phyloP scores from a whole-genome alignment of 2,329 filamentous ascomycete genomes.

The Alternaria hordeiaustralica region DNA sequence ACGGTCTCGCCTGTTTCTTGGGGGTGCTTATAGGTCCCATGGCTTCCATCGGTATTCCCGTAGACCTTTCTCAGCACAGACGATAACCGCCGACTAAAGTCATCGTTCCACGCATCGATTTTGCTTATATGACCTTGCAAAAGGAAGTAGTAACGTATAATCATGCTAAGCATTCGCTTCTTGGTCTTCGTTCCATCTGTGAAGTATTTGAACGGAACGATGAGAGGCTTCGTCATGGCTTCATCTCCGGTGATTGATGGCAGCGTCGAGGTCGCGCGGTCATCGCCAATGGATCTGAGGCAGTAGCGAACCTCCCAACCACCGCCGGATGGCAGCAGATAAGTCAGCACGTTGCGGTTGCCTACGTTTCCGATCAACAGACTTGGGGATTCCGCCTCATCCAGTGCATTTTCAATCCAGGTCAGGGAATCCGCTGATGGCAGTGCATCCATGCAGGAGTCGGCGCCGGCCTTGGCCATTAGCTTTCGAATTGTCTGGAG shows the following conservation, averaged over 20 bases:
- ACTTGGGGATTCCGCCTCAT: background rate
- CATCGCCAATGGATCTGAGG: background rate
- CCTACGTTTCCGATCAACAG: slow-evolving; percentile 6
- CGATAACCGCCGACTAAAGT: slow-evolving; percentile 3
- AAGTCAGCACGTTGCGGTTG: slow-evolving; percentile 11
- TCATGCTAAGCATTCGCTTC: slow-evolving; percentile 11
- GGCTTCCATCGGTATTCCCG: background rate
- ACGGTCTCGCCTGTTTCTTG: background rate
- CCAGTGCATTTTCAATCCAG: slow-evolving; percentile 4
- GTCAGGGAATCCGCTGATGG: slow-evolving; percentile 8
- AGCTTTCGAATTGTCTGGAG: slow-evolving; percentile 1
- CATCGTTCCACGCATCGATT: slow-evolving; percentile 2
- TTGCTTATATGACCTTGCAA: background rate
- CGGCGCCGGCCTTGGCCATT: slow-evolving; percentile 6
- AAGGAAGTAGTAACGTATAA: slow-evolving; percentile 18
- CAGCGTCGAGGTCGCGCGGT: background rate
- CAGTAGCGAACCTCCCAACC: slow-evolving; percentile 15
- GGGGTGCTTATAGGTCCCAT: background rate
- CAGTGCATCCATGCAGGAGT: slow-evolving; percentile 4
- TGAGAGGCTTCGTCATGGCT: slow-evolving; percentile 5
- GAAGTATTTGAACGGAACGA: slow-evolving; percentile 13
- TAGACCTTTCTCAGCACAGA: slow-evolving; percentile 2
- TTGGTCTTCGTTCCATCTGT: background rate
- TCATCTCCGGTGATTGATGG: slow-evolving; percentile 3
- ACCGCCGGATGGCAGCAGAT: slow-evolving; percentile 3